Percentiles rank a stretch among this genome's conserved stretches.
Evolutionary conservation across 2,329 filamentous ascomycete species (phyloP).

Genomic region (Xylaria sp.): DNA sequence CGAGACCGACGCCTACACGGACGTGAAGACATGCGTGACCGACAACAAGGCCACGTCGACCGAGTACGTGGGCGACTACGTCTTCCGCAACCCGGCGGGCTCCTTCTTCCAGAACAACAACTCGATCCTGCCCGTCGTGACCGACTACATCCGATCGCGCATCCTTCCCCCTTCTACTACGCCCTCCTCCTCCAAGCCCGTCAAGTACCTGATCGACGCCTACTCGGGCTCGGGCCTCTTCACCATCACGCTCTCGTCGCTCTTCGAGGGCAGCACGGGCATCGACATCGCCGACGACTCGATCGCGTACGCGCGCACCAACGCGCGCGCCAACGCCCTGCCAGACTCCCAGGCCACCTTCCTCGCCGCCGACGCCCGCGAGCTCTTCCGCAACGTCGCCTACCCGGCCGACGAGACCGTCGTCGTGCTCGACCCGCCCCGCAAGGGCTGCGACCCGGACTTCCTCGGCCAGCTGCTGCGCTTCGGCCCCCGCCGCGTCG

Average conservation of each 20-base stretch:
- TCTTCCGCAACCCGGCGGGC: slow-evolving; percentile 89
- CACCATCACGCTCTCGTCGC: slow-evolving; percentile 85
- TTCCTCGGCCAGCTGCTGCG: slow-evolving; percentile 81
- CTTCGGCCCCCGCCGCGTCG: slow-evolving; percentile 77
- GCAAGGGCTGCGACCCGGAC: slow-evolving; percentile 87
- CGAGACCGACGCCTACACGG: slow-evolving; percentile 63
- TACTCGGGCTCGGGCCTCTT: slow-evolving; percentile 98
- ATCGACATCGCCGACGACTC: slow-evolving; percentile 85
- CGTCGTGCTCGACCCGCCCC: slow-evolving; percentile 94
- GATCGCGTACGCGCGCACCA: slow-evolving; percentile 76
- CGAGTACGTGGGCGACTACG: slow-evolving; percentile 84
- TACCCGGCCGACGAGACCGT: slow-evolving; percentile 82
- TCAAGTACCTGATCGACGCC: slow-evolving; percentile 92
- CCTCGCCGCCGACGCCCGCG: slow-evolving; percentile 82
- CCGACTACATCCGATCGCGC: slow-evolving; percentile 80
- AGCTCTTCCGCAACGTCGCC: slow-evolving; percentile 75
- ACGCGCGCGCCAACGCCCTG: slow-evolving; percentile 78
- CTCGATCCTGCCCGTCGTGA: slow-evolving; percentile 87
- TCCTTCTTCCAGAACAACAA: slow-evolving; percentile 99
- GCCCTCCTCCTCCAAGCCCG: slow-evolving; percentile 41
- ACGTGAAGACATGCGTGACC: slow-evolving; percentile 87
- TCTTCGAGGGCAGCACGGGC: slow-evolving; percentile 83
- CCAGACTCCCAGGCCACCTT: slow-evolving; percentile 72
- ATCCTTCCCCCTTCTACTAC: slow-evolving; percentile 61
- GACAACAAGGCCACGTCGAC: slow-evolving; percentile 80